Percentiles rank a stretch among this genome's conserved stretches.
These are phyloP conservation scores for Monosporascus sp. DNA, from an alignment of 2,329 filamentous ascomycete species.

Conservation along the genomic window DNA sequence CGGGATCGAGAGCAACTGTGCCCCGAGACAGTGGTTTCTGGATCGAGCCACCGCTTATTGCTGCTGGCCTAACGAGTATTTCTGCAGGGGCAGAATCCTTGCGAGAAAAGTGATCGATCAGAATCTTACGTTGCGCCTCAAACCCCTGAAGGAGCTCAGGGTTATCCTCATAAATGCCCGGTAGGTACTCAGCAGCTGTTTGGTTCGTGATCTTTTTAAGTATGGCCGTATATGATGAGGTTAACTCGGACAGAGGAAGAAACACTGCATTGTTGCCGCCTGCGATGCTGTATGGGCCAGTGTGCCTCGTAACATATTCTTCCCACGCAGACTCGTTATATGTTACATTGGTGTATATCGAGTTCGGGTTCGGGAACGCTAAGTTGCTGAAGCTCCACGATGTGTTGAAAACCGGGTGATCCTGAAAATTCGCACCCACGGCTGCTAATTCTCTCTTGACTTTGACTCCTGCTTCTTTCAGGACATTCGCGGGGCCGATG, in stretches of 20 bases:
- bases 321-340: constrained; percentile 19
- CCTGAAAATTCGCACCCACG: constrained; percentile 56
- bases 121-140: constrained; percentile 6
- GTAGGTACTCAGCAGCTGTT: background rate
- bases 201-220: constrained; percentile 5
- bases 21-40: constrained; percentile 44
- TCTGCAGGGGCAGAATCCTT: background rate
- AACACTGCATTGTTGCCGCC: constrained; percentile 18
- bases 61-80: constrained; percentile 3
- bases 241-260: constrained; percentile 3
- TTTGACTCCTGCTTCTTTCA: constrained; percentile 39
- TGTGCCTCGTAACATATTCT: constrained; percentile 19
- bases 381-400: constrained; percentile 7
- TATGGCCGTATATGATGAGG: background rate
- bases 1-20: constrained; percentile 44
- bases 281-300: constrained; percentile 23
- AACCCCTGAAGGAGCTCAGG: constrained; percentile 12
- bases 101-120: background rate
- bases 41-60: constrained; percentile 8
- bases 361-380: constrained; percentile 17
- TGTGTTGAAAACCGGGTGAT: constrained; percentile 26
- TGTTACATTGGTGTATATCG: constrained; percentile 17
- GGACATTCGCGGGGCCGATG: constrained; percentile 30
- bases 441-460: constrained; percentile 52
- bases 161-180: background rate